Evolutionary conservation across 345 rosid species (phyloP), one percentile per base, ranked within the genome.

Genomic region (Eucalyptus regnans): DNA sequence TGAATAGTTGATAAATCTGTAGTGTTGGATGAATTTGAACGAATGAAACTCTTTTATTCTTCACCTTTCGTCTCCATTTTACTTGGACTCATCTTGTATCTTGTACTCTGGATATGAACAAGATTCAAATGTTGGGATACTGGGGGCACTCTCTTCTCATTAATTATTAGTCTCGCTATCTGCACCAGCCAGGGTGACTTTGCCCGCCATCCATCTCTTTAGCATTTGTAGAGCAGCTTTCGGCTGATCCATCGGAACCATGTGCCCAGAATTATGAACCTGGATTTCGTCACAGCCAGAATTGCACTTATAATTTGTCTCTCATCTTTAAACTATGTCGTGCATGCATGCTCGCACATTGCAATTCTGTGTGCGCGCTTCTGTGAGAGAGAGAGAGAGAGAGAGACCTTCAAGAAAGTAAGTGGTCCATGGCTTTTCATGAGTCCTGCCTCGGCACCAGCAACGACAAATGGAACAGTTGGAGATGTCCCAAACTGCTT

Each of bases 181-280:
- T 44, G 68, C 76, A 48, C 71, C 60, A 83, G 86, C 49, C 66
- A 87, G 64, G 43, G 90, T 87, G 16, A 96, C 86, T 60, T 94
- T 94, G 89, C 97, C 98, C 85, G 95, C 95, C 95, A 94, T 95
- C 98, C 98, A 97, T 51, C 93, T 93, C 87, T 89, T 90, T 50
- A 97, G 93, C 98, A 96, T 98, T 89, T 95, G 93, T 87, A 95
- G 89, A 49, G 99, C 92, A 89, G 94, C 97, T 90, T 98, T 95
- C 18, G 99, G 99, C 86, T 97, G 97, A 93, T 98, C 99, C 99
- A 98, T 98, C 23, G 99, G 98, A 87, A 97, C 99, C 97, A 95
- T 93, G 88, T 96, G 98, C 84, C 99, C 97, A 14, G 99, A 99
- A 88, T 95, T 89, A 56, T 94, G 93, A 7, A 97, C 96, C 99